A percentile compares a stretch with the other conserved stretches of the same genome.
phyloP scores from a whole-genome alignment of 2,329 filamentous ascomycete species.

The Ophiostoma sp. region DNA sequence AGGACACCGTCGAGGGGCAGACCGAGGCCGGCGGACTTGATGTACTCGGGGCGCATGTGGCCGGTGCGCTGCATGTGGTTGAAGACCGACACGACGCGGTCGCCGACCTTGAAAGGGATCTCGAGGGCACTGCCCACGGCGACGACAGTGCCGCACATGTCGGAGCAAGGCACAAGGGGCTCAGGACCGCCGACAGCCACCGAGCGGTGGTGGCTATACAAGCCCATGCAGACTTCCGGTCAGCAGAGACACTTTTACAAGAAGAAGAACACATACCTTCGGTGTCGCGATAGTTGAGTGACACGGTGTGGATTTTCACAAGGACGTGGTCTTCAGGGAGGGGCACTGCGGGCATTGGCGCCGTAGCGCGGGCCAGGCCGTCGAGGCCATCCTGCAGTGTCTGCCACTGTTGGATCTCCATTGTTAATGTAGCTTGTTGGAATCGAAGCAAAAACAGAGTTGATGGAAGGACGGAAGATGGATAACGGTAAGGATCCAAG shows the following conservation, averaged over 20 bases:
- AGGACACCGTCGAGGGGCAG: conserved; percentile 55
- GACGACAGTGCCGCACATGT: conserved; percentile 62
- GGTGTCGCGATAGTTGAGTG: conserved; percentile 49
- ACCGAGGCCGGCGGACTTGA: conserved; percentile 55
- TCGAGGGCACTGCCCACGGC: conserved; percentile 41
- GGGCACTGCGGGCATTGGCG: conserved; percentile 41
- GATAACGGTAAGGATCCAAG: background rate
- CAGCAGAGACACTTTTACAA: background rate
- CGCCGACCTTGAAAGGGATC: conserved; percentile 47
- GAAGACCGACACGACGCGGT: conserved; percentile 64
- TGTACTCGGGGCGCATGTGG: conserved; percentile 51
- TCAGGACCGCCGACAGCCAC: conserved; percentile 36
- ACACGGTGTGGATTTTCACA: conserved; percentile 45
- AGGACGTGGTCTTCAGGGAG: conserved; percentile 47
- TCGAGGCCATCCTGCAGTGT: conserved; percentile 53
- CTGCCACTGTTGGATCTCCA: conserved; percentile 45
- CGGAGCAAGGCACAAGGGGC: conserved; percentile 59
- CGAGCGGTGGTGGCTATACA: conserved; percentile 61
- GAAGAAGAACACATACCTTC: conserved; percentile 37
- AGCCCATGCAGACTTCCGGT: conserved; percentile 54
- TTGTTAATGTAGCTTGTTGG: background rate
- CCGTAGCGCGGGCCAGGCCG: conserved; percentile 44
- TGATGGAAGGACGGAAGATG: background rate
- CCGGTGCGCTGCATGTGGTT: conserved; percentile 53
- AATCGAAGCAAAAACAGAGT: background rate